These are phyloP conservation scores for Acanthamoeba lenticulata DNA, from an alignment of 208 protist genomes.

Conservation along the genomic window DNA sequence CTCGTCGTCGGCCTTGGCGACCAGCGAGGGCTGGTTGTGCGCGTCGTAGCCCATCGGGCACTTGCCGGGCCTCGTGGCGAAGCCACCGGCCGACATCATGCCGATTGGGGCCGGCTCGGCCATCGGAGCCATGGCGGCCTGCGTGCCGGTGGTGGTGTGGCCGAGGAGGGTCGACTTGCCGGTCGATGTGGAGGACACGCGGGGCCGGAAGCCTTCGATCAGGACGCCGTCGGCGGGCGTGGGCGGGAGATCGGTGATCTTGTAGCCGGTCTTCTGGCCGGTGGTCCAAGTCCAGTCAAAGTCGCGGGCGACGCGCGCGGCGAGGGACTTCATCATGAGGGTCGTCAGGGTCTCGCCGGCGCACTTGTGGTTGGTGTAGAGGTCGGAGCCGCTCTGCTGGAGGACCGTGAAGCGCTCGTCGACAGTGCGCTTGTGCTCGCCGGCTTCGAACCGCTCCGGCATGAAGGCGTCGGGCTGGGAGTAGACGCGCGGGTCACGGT, in stretches of 20 bases:
- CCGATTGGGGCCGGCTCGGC: neutral
- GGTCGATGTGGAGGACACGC: neutral
- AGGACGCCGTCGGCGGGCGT: neutral
- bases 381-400: neutral
- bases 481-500: slow-evolving; percentile 40
- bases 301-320: neutral
- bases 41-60: neutral
- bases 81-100: neutral
- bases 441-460: neutral
- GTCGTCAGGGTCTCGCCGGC: slow-evolving; percentile 16
- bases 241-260: neutral
- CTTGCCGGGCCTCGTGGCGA: neutral
- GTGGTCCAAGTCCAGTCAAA: neutral
- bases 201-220: neutral
- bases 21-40: neutral
- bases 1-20: neutral
- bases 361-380: slow-evolving; percentile 34
- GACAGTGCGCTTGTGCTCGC: neutral
- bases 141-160: neutral
- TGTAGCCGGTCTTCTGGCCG: neutral
- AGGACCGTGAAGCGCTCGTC: slow-evolving; percentile 20
- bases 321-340: slow-evolving; percentile 23
- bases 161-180: neutral
- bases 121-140: neutral
- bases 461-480: neutral